Evolutionary conservation across 495 filamentous ascomycete species (phyloP), one percentile per base, ranked within the genome.

Genomic region (Bombardia bombarda): DNA sequence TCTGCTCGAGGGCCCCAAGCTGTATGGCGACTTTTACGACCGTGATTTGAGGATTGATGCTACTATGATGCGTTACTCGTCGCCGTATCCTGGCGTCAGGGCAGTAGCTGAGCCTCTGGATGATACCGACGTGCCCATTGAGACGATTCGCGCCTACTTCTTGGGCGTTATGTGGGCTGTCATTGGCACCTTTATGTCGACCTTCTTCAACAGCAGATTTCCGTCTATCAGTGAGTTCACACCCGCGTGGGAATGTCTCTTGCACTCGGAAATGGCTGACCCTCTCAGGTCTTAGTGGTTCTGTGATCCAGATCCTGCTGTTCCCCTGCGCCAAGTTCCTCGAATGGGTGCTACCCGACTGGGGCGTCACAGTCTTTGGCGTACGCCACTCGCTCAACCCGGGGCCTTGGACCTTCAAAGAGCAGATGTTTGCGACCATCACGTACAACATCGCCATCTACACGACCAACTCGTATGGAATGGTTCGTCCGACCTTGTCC

Each of bases 61-160:
- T 23, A 51, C 53, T 17, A 53, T 65, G 57, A 60, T 63, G 57
- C 53, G 54, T 20, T 67, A 58, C 40, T 60, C 51, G 5, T 70
- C 67, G 0, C 68, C 69, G 0, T 73, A 71, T 43, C 64, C 66
- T 1, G 69, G 63, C n/a, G 69, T 73, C 4, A 61, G 69, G 7
- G 62, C 69, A 23, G 62, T 67, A 31, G 61, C 64, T 0, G 60
- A 65, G 7, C 53, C 57, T 16, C 45, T 58, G 1, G 69, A 67
- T 19, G 52, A 64, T 13, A 24, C 43, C 0, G 45, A 47, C 19
- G 51, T 59, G 13, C 64, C 64, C 1, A 48, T 62, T 17, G 60
- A 65, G 41, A 67, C 64, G 5, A 50, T 62, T n/a, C 46, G 63
- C 16, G 63, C 63, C 1, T 65, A 65, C 22, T 63, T 67, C n/a